Conservation (phyloP, 2,329 filamentous ascomycete species). For the Xylaria sp. region DNA sequence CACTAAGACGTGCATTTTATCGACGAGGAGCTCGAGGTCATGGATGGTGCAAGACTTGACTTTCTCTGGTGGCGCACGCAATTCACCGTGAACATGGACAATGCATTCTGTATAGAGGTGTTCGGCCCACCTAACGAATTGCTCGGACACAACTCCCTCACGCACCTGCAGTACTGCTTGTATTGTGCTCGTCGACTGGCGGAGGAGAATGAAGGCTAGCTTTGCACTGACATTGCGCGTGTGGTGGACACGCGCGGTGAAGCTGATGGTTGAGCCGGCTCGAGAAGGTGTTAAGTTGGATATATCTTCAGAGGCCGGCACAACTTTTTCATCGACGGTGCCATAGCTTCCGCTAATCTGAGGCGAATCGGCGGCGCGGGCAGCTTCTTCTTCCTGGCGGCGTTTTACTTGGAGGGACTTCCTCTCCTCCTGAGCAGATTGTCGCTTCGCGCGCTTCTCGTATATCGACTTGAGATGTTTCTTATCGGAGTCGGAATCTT, state of each 20-base stretch:
- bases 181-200: constrained; percentile 84
- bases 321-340: constrained; percentile 53
- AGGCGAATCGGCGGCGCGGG: constrained; percentile 44
- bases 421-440: constrained; percentile 51
- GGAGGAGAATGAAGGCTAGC: constrained; percentile 86
- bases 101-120: constrained; percentile 82
- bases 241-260: constrained; percentile 80
- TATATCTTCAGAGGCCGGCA: constrained; percentile 53
- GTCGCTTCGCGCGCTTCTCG: constrained; percentile 50
- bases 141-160: constrained; percentile 71
- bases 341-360: constrained; percentile 47
- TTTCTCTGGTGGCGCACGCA: constrained; percentile 78
- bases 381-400: constrained; percentile 51
- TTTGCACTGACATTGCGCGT: constrained; percentile 83
- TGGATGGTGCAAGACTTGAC: constrained; percentile 81
- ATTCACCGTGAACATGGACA: constrained; percentile 77
- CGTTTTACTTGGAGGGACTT: constrained; percentile 50
- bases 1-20: constrained; percentile 64
- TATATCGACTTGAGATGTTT: constrained; percentile 50
- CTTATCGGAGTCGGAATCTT: constrained; percentile 48
- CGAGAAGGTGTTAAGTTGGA: constrained; percentile 55
- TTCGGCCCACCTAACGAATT: constrained; percentile 89
- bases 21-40: constrained; percentile 78
- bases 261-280: constrained; percentile 69
- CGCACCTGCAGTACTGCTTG: constrained; percentile 77